Base-by-base conservation (phyloP, 73 alveolate genomes). In the Paraurostyla sp. region DNA sequence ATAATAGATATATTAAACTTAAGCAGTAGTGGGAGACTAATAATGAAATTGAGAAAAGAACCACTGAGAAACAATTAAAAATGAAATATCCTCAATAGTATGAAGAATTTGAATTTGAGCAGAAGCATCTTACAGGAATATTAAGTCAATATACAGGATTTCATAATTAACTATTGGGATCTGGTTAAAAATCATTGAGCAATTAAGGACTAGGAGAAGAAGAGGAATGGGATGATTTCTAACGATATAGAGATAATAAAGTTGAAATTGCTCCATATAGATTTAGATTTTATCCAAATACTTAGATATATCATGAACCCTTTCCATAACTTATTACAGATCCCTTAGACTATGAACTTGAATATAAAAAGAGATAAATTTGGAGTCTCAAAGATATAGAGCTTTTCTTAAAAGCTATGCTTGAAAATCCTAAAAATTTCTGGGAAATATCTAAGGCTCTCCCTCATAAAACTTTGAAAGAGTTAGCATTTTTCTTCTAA, bases 181-280 rank as follows among this genome's bases (percentile, higher is more conserved):
- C 63, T 3, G 71, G 71, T 18, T 4, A 20, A 73, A 73, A n/a
- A 3, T 25, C 3, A 11, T 27, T 32, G 80, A 6, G 35, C 3
- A 35, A n/a, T 54, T 3, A 52, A 40, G 71, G 29, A 27, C n/a
- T n/a, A n/a, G 63, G 52, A 18, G 89, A 78, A 6, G 85, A 71
- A 23, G 85, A 71, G 27, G 89, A 78, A 9, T 78, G 89, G 89
- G 89, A 78, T 78, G 89, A 78, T 23, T 29, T 78, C 29, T 35
- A 78, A 33, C 18, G 80, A 32, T 78, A 42, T 43, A 49, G 71
- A 51, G 89, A 78, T 22, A 78, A 78, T 50, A 73, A 73, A 45
- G 87, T 71, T 32, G 63, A 40, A 9, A 50, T 78, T 1, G n/a
- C 59, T 3, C 7, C 33, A 20, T 36, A 25, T 23, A 78, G 60